Conservation (phyloP, 2,329 filamentous ascomycete species). For the Meredithiella fracta region DNA sequence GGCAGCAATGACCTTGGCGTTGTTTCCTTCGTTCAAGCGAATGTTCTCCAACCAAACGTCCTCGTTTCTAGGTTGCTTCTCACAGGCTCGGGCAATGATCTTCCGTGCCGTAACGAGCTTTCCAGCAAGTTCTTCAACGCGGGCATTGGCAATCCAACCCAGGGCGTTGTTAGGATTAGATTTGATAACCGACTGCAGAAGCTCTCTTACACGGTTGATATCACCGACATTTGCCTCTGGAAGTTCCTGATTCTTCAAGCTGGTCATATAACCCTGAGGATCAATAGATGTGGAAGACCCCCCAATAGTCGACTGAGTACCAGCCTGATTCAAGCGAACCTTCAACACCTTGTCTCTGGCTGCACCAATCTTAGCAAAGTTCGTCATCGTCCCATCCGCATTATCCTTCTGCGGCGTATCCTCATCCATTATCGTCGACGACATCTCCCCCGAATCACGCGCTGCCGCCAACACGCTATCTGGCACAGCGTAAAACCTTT, state of each 20-base stretch:
- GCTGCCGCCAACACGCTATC: slow-evolving; percentile 88
- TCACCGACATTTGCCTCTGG: slow-evolving; percentile 78
- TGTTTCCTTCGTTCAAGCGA: slow-evolving; percentile 75
- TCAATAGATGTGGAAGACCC: slow-evolving; percentile 86
- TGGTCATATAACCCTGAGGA: slow-evolving; percentile 89
- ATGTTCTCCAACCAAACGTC: slow-evolving; percentile 96
- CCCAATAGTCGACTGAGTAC: slow-evolving; percentile 43
- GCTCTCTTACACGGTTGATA: slow-evolving; percentile 78
- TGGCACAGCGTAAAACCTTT: slow-evolving; percentile 88
- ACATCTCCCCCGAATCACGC: slow-evolving; percentile 62
- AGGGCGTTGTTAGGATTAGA: slow-evolving; percentile 91
- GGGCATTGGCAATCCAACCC: slow-evolving; percentile 87
- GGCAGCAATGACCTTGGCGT: slow-evolving; percentile 88
- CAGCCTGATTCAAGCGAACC: slow-evolving; percentile 68
- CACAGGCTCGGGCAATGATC: slow-evolving; percentile 73
- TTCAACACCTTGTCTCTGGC: slow-evolving; percentile 91
- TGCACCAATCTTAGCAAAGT: slow-evolving; percentile 93
- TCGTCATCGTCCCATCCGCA: slow-evolving; percentile 84
- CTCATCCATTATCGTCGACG: slow-evolving; percentile 77
- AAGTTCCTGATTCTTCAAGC: slow-evolving; percentile 64
- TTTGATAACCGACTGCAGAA: slow-evolving; percentile 93
- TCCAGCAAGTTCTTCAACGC: slow-evolving; percentile 81
- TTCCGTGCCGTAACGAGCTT: slow-evolving; percentile 80
- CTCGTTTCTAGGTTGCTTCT: slow-evolving; percentile 83
- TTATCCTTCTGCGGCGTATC: slow-evolving; percentile 22